Evolutionary conservation across 495 filamentous ascomycete species (phyloP).

Genomic region (Pyrenula massariospora): DNA sequence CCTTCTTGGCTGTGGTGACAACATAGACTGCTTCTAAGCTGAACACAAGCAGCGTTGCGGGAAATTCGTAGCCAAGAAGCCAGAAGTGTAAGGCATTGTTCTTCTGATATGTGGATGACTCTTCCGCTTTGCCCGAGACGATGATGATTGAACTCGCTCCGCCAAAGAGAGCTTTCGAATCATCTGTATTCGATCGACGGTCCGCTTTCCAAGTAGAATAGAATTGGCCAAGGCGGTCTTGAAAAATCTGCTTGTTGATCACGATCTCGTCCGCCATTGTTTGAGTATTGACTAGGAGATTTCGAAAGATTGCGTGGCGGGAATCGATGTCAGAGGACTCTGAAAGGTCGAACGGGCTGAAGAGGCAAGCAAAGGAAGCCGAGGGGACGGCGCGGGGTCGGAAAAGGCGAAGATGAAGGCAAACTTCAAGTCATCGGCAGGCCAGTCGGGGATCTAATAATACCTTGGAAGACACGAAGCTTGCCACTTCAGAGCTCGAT

Average conservation of each 20-base stretch:
- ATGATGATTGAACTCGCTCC: constrained; percentile 78
- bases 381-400: neutral
- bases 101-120: constrained; percentile 74
- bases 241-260: constrained; percentile 86
- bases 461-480: too few species aligned
- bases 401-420: too few species aligned
- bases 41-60: constrained; percentile 83
- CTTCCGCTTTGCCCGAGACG: constrained; percentile 88
- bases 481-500: too few species aligned
- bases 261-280: constrained; percentile 54
- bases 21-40: constrained; percentile 80
- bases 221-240: constrained; percentile 79
- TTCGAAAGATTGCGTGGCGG: too few species aligned
- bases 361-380: neutral
- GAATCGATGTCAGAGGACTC: neutral
- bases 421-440: neutral
- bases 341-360: neutral
- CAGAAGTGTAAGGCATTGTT: constrained; percentile 96
- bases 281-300: too few species aligned
- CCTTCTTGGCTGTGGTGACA: constrained; percentile 97
- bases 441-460: too few species aligned
- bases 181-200: constrained; percentile 56
- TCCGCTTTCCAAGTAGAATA: constrained; percentile 88
- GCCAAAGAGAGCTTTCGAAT: constrained; percentile 58
- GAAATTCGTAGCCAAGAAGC: constrained; percentile 97